Evolutionary conservation across 2,329 filamentous ascomycete species (phyloP), one percentile per base, ranked within the genome.

Genomic region (Diplodia intermedia): DNA sequence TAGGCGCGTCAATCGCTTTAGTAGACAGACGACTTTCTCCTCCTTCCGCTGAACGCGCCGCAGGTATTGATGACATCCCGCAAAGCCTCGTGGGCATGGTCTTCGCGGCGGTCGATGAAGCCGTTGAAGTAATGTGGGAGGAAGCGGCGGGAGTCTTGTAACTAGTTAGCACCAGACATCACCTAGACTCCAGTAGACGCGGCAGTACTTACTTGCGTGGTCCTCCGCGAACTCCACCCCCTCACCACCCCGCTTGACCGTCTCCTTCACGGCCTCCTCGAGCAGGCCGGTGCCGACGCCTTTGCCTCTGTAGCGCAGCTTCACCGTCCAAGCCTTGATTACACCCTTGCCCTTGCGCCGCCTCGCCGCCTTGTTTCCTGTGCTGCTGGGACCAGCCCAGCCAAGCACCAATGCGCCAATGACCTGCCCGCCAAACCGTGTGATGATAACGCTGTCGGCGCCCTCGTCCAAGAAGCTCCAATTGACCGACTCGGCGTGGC

Each of bases 321-420:
- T 85, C 1, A 93, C 91, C 1, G 92, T 94, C 93, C 93, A 97
- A 1, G 91, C 93, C 33, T 91, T 87, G 68, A 97, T 89, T 57
- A 93, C 82, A 9, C 89, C 91, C 70, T 86, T 86, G 65, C 90
- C 90, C 43, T 82, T 80, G 69, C 82, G 74, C 73, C 79, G 78
- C 72, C 77, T 75, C 72, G 70, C 70, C 33, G 80, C 76, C 76
- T 72, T 83, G 71, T 82, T 75, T 75, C 81, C 72, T 71, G 70
- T 60, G 73, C 78, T 72, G 76, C 80, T 80, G 75, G 75, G 75
- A 78, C 78, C 81, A 72, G 90, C 86, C 73, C 92, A 86, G 14
- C 88, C 86, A 65, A 96, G 77, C 4, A 95, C 85, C 26, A 92
- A 40, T 0, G 90, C 86, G 4, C 89, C 92, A 70, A 95, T 89